Conservation (phyloP, 306 rosid species). For the Acacia melanoxylon region DNA sequence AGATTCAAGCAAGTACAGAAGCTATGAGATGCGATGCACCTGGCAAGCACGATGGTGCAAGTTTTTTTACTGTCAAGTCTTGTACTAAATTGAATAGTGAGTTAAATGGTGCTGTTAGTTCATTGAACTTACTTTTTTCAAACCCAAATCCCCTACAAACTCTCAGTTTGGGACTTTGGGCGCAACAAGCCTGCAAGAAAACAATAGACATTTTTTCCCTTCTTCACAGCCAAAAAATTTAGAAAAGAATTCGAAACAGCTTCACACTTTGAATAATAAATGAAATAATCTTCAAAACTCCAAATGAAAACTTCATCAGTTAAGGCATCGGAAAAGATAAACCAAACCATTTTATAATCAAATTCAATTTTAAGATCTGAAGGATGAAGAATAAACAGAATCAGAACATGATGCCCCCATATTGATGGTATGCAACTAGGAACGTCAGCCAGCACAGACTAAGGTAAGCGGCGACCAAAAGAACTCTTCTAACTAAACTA, state of each 20-base stretch:
- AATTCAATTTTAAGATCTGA: conserved; percentile 14
- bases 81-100: not conserved
- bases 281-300: not conserved
- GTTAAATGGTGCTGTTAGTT: not conserved
- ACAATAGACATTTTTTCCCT: not conserved
- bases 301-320: not conserved
- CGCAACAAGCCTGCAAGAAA: not conserved
- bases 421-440: not conserved
- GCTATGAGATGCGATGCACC: not conserved
- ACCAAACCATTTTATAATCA: conserved; percentile 2
- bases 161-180: conserved; percentile 23
- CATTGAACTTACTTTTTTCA: not conserved
- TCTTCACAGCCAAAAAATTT: not conserved
- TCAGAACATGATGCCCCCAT: not conserved
- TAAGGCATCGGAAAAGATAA: not conserved
- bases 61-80: not conserved
- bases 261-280: not conserved
- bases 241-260: not conserved
- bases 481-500: not conserved
- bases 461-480: not conserved
- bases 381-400: not conserved
- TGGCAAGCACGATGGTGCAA: not conserved
- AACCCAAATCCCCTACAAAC: conserved; percentile 26
- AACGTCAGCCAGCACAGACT: not conserved
- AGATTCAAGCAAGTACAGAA: conserved; percentile 21